Evolutionary conservation across 148 eudicot genomes (phyloP), one percentile per base, ranked within the genome.

Genomic region (Vaccinium corymbosum): DNA sequence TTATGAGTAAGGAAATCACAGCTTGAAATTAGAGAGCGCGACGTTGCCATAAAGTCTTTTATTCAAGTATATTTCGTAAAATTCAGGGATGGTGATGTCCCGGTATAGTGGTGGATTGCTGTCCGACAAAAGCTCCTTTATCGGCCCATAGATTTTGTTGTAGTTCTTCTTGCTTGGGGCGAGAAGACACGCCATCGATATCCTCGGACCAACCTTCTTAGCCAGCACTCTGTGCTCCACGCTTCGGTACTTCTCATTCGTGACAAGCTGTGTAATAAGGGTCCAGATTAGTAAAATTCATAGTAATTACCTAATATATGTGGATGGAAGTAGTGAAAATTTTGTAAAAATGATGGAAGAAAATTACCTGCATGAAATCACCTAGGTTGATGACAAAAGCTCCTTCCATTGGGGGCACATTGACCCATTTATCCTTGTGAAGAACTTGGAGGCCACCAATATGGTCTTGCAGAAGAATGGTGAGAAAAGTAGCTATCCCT

Each of bases 191-290:
- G 70, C 70, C 70, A 22, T 22, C 0, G 70, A 62, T 62, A 62
- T 20, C 29, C 70, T 62, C 12, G 70, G 70, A 20, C 70, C 70
- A 62, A 62, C 70, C 70, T 22, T 32, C 51, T 83, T 64, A 15
- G 90, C 89, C 74, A 87, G 83, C 52, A 94, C 98, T 81, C 94
- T 88, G 73, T 93, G 95, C 83, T 93, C 94, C 72, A 90, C 98
- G 17, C 94, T 93, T 87, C 76, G 90, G 85, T 91, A 90, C 89
- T 89, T 90, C 80, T 88, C 94, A 38, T 92, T 92, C 56, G 91
- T 93, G 70, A 91, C 89, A 22, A 91, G 89, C 97, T 93, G 86
- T 85, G 56, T 13, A 51, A 52, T 2, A 52, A 52, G 56, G 16
- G 2, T 52, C 56, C 14, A 13, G 56, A 13, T 52, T 52, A 52